Conservation (phyloP, 2,329 filamentous ascomycete genomes). For the Diaporthe batatas region DNA sequence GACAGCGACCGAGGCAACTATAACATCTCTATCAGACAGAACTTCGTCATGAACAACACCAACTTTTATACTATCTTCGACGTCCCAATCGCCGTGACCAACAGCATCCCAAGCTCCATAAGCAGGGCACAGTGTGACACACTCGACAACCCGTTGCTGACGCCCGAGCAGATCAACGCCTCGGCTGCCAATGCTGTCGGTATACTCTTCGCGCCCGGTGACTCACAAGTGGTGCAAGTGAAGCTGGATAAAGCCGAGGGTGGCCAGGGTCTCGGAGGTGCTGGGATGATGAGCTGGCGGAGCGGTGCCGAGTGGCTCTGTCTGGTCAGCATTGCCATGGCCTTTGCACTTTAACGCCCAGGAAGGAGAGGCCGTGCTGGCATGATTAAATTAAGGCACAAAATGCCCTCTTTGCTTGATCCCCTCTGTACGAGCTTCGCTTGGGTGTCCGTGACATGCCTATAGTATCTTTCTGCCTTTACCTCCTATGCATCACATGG, state of each 20-base stretch:
- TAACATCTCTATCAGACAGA: constrained; percentile 80
- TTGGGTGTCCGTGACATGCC: no score
- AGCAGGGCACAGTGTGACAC: constrained; percentile 63
- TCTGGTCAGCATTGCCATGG: constrained; percentile 49
- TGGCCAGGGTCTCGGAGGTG: constrained; percentile 49
- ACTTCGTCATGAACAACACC: constrained; percentile 73
- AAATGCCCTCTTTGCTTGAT: constrained; percentile 1
- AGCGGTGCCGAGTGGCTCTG: constrained; percentile 52
- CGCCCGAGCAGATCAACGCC: constrained; percentile 59
- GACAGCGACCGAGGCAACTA: constrained; percentile 71
- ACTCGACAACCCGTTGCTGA: constrained; percentile 65
- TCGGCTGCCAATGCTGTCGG: constrained; percentile 59
- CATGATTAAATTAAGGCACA: background rate
- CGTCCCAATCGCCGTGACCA: constrained; percentile 76
- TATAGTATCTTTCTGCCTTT: no score
- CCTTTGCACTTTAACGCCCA: constrained; percentile 48
- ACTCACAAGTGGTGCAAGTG: constrained; percentile 60
- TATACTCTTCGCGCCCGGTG: constrained; percentile 65
- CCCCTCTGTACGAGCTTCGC: background rate
- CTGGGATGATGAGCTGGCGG: constrained; percentile 51
- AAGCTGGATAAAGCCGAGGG: constrained; percentile 41
- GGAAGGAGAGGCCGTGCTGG: background rate
- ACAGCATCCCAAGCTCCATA: constrained; percentile 65
- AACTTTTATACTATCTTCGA: constrained; percentile 79
- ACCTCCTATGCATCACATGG: no score